These are phyloP conservation scores for Stagonosporopsis vannaccii DNA, from an alignment of 2,329 filamentous ascomycete species.

Conservation along the genomic window DNA sequence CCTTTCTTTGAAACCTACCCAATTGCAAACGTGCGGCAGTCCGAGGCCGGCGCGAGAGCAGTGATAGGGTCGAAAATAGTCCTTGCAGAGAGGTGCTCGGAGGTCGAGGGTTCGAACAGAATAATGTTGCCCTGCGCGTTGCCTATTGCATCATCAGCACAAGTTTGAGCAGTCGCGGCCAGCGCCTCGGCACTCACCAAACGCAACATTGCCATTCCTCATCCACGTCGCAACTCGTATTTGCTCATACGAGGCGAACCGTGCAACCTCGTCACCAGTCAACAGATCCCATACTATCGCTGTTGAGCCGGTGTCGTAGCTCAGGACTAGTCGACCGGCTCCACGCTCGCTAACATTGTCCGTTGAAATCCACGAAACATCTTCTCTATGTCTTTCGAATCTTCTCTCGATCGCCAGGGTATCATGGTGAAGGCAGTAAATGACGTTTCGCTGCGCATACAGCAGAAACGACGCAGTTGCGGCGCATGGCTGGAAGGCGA, in stretches of 20 bases:
- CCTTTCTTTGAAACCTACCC: slow-evolving; percentile 65
- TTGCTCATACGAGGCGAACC: slow-evolving; percentile 91
- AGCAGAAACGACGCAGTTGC: slow-evolving; percentile 91
- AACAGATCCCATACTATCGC: slow-evolving; percentile 97
- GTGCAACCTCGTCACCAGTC: slow-evolving; percentile 86
- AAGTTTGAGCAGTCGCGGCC: slow-evolving; percentile 14
- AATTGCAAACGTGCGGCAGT: slow-evolving; percentile 95
- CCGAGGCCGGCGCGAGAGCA: slow-evolving; percentile 85
- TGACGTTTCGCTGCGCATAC: slow-evolving; percentile 80
- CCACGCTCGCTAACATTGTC: slow-evolving; percentile 91
- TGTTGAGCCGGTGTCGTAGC: slow-evolving; percentile 88
- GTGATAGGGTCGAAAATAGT: slow-evolving; percentile 96
- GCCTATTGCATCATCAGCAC: slow-evolving; percentile 60
- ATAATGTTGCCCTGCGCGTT: slow-evolving; percentile 93
- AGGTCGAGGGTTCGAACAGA: slow-evolving; percentile 90
- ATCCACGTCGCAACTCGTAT: slow-evolving; percentile 91
- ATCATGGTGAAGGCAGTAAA: slow-evolving; percentile 92
- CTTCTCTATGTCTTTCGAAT: slow-evolving; percentile 83
- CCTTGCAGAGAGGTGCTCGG: slow-evolving; percentile 87
- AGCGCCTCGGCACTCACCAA: slow-evolving; percentile 70
- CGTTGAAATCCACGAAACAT: slow-evolving; percentile 83
- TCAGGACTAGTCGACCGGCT: slow-evolving; percentile 84
- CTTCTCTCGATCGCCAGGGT: slow-evolving; percentile 86
- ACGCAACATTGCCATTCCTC: slow-evolving; percentile 94
- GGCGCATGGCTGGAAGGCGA: slow-evolving; percentile 82